These are phyloP conservation scores for Thozetella sp. DNA, from an alignment of 495 filamentous ascomycete genomes.

Conservation along the genomic window DNA sequence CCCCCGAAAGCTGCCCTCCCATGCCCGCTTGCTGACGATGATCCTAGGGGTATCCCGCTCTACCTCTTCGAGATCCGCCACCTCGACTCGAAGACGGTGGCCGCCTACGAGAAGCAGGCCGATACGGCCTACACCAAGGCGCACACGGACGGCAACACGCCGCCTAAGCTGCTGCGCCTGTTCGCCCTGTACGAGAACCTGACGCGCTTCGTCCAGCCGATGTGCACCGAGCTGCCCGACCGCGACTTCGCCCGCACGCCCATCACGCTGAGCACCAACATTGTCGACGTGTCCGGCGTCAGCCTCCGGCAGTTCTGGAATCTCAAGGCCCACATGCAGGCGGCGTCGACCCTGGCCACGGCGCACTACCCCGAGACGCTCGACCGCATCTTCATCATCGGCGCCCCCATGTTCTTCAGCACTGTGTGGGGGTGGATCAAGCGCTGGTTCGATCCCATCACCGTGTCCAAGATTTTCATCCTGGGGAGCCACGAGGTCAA, in stretches of 20 bases:
- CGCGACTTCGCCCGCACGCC: constrained; percentile 74
- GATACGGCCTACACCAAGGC: constrained; percentile 55
- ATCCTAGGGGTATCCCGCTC: constrained; percentile 75
- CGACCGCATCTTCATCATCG: constrained; percentile 87
- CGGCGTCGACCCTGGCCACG: constrained; percentile 81
- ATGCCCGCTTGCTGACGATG: too few relatives aligned
- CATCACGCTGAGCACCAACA: constrained; percentile 84
- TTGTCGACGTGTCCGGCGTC: constrained; percentile 83
- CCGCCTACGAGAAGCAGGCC: constrained; percentile 67
- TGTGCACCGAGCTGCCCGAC: constrained; percentile 71
- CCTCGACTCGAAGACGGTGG: constrained; percentile 77
- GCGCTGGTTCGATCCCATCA: constrained; percentile 93
- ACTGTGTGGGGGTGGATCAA: constrained; percentile 96
- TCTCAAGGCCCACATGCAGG: constrained; percentile 88
- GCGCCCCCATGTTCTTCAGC: constrained; percentile 87
- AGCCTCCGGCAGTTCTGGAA: constrained; percentile 94
- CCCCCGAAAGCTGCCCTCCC: neutral
- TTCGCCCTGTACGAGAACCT: constrained; percentile 91
- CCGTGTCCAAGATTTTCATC: constrained; percentile 92
- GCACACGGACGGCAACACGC: constrained; percentile 60
- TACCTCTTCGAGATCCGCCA: constrained; percentile 87
- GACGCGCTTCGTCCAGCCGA: constrained; percentile 81
- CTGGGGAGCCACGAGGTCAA: constrained; percentile 69
- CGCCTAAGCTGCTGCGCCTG: constrained; percentile 71
- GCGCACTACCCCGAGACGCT: constrained; percentile 92